Evolutionary conservation across 495 filamentous ascomycete species (phyloP).

Genomic region (Penicillium ochrochloron): DNA sequence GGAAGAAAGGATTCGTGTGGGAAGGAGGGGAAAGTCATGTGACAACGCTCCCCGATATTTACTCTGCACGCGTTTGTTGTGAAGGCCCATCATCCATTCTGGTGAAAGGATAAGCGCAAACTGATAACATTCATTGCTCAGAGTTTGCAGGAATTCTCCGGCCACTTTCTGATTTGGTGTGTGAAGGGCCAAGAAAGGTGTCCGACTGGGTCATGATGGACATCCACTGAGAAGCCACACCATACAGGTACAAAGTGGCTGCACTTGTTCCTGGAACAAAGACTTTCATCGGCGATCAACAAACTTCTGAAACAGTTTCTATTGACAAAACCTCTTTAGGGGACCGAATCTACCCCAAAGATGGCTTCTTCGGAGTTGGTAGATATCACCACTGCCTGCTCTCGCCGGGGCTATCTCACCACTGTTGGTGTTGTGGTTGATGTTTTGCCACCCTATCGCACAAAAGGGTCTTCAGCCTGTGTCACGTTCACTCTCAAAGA

Average conservation of each 20-base stretch:
- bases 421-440: conserved; percentile 58
- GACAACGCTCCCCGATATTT: conserved; percentile 25
- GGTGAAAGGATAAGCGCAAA: background rate
- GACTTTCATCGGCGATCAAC: background rate
- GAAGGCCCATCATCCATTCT: background rate
- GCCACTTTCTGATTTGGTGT: background rate
- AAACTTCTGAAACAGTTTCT: background rate
- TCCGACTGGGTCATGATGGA: conserved; percentile 12
- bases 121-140: background rate
- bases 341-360: background rate
- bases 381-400: conserved; percentile 43
- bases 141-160: background rate
- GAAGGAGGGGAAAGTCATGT: conserved; percentile 35
- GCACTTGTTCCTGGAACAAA: background rate
- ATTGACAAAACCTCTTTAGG: background rate
- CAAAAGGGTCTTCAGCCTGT: conserved; percentile 40
- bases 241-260: background rate
- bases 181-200: background rate
- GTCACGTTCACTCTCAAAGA: conserved; percentile 58
- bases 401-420: conserved; percentile 34
- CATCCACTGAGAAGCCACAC: conserved; percentile 8
- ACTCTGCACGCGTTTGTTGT: conserved; percentile 11
- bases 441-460: conserved; percentile 33
- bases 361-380: conserved; percentile 36
- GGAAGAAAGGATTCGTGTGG: conserved; percentile 41